Base-by-base conservation (phyloP, 2,329 filamentous ascomycete species). In the Exophiala dermatitidis region DNA sequence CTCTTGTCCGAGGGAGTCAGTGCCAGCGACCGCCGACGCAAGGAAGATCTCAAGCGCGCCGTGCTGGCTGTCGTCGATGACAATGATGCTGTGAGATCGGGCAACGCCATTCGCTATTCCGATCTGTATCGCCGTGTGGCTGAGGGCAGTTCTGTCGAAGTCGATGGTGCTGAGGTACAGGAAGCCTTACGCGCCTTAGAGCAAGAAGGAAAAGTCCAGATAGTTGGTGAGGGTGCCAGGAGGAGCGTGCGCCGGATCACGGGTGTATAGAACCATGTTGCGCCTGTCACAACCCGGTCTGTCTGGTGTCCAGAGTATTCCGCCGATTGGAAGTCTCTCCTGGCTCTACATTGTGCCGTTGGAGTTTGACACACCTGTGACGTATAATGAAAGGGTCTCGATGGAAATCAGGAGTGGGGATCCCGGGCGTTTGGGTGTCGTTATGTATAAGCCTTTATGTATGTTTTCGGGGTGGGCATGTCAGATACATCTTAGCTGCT, bases 1-100 rank as follows among this genome's bases (percentile, higher is more conserved):
- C 76, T 98, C 46, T 76, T 98, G 58, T 96, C 90, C 0, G 93
- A 97, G 67, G 93, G 93, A n/a, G 94, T 88, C 1, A 90, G 86
- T 63, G 84, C 89, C 0, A 83, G 83, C n/a, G 93, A 97, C 69
- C 78, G 93, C 47, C 84, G 88, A 67, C 77, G 88, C 60, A 86
- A 84, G 67, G 83, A 86, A 37, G 90, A 96, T 68, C 74, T 98
- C 65, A 95, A 94, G 77, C 81, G 80, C 52, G 90, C 86, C 0
- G 77, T 95, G 0, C 68, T 95, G 33, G 74, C 73, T 33, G 74
- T 90, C 19, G 70, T 98, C 8, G 91, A 97, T 66, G 84, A 85
- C 2, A 76, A 83, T 26, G 72, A 74, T 9, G 46, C 26, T 9
- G 54, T 61, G 9, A 49, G 60, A 9, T 45, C 44, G 12, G 84